Conservation (phyloP, 176 grass and related monocot species). For the Lolium multiflorum region DNA sequence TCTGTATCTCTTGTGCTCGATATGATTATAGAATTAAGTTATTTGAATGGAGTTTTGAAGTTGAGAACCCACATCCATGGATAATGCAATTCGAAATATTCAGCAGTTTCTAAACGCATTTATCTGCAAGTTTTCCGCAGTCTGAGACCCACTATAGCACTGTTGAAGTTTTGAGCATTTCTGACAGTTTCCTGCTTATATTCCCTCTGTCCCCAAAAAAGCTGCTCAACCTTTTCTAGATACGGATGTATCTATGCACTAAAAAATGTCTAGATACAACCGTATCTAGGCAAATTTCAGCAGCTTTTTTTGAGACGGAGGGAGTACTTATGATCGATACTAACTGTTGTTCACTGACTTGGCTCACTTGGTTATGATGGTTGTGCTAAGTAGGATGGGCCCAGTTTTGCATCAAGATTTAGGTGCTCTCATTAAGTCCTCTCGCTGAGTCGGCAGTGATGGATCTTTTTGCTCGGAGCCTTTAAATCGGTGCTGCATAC, state of each 20-base stretch:
- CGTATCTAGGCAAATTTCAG: no score
- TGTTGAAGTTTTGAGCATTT: conserved; percentile 25
- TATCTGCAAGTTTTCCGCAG: neutral
- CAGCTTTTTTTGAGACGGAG: no score
- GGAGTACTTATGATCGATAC: neutral
- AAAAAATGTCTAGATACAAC: no score
- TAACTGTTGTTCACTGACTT: neutral
- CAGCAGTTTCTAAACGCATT: neutral
- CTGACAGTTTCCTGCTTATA: neutral
- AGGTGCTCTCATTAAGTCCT: neutral
- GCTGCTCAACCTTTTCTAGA: no score
- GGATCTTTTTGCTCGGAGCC: neutral
- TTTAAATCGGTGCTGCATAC: conserved; percentile 24
- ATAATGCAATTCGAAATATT: neutral
- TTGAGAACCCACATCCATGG: neutral
- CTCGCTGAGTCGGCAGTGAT: neutral
- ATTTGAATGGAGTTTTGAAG: conserved; percentile 5
- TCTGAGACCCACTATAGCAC: neutral
- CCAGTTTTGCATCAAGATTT: conserved; percentile 7
- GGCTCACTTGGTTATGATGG: neutral
- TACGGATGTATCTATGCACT: no score
- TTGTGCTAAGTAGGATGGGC: neutral
- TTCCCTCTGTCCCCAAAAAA: no score
- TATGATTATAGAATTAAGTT: conserved; percentile 36
- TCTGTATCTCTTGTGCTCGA: conserved; percentile 31